Evolutionary conservation across 495 filamentous ascomycete genomes (phyloP), one percentile per base, ranked within the genome.

Genomic region (Talaromyces proteolyticus): DNA sequence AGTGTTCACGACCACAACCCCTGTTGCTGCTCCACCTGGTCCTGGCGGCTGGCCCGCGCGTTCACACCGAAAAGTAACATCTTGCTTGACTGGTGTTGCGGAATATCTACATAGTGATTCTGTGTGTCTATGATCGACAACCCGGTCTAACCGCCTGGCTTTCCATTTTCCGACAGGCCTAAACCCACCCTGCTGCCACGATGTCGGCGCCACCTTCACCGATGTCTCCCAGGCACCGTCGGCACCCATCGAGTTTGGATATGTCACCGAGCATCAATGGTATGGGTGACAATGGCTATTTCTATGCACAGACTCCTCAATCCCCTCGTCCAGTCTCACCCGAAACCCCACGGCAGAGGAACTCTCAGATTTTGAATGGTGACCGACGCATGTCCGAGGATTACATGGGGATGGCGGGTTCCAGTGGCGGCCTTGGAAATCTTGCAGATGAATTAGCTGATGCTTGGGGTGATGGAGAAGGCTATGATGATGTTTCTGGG

Each of bases 391-490:
- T 61, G 51, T 75, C 71, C 6, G 62, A 61, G 39, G 73, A 72
- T 47, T 74, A 69, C 53, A 65, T 66, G 25, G 58, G 60, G 56
- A 61, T 53, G 58, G 60, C 62, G 50, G 73, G 61, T 20, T 57
- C 53, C 53, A 68, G 62, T 18, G 83, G 82, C 25, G 88, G 88
- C 0, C 67, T 93, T 17, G 90, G 89, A 26, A 94, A 87, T 54
- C 69, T 96, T 16, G 89, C 91, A 11, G 90, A 95, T 55, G 88
- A 93, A 57, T 67, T 67, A 60, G 78, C 73, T 14, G 77, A 78
- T 54, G 77, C 72, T 16, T 76, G 75, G 70, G 84, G 80, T 49
- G 75, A 82, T 41, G 83, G 84, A 39, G 84, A 84, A 7, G 64
- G 68, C 21, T 68, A 75, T 48, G 69, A 62, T 43, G 63, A 69